Evolutionary conservation across 257 asterid species (phyloP).

Genomic region (Oldenlandia corymbosa): DNA sequence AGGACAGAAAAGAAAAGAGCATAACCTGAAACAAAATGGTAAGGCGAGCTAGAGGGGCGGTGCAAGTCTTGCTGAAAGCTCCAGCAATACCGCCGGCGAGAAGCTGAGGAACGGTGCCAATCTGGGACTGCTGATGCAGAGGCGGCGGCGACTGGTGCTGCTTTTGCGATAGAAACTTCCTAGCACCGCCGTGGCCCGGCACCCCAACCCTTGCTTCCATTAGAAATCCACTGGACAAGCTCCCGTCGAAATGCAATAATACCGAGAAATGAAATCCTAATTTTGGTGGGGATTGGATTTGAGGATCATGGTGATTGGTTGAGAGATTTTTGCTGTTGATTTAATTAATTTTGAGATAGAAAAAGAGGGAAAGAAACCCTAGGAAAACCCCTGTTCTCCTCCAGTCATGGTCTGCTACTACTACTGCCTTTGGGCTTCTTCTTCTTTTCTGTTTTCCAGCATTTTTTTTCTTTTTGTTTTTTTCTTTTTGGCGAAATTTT

Average conservation of each 20-base stretch:
- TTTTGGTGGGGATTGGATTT: background rate
- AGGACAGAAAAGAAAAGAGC: background rate
- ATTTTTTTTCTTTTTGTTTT: too few relatives aligned
- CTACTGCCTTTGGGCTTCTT: too few relatives aligned
- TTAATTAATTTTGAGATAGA: background rate
- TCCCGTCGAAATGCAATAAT: too few relatives aligned
- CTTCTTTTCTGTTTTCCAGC: too few relatives aligned
- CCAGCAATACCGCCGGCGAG: slow-evolving; percentile 97
- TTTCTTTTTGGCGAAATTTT: background rate
- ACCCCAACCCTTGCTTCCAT: slow-evolving; percentile 87
- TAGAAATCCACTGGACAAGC: slow-evolving; percentile 3
- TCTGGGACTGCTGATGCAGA: slow-evolving; percentile 43
- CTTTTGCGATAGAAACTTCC: slow-evolving; percentile 44
- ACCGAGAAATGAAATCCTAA: background rate
- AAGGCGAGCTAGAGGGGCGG: slow-evolving; percentile 92
- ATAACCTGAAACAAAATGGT: slow-evolving; percentile 87
- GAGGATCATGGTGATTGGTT: background rate
- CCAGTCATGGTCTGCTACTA: background rate
- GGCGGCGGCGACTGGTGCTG: slow-evolving; percentile 38
- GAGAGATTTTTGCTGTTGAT: background rate
- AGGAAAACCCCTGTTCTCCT: slow-evolving; percentile 1
- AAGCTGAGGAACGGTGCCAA: slow-evolving; percentile 84
- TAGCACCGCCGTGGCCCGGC: slow-evolving; percentile 46
- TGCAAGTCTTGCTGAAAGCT: slow-evolving; percentile 92
- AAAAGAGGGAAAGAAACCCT: slow-evolving; percentile 15